Conservation (phyloP, 495 filamentous ascomycete genomes). For the Tuber magnatum region DNA sequence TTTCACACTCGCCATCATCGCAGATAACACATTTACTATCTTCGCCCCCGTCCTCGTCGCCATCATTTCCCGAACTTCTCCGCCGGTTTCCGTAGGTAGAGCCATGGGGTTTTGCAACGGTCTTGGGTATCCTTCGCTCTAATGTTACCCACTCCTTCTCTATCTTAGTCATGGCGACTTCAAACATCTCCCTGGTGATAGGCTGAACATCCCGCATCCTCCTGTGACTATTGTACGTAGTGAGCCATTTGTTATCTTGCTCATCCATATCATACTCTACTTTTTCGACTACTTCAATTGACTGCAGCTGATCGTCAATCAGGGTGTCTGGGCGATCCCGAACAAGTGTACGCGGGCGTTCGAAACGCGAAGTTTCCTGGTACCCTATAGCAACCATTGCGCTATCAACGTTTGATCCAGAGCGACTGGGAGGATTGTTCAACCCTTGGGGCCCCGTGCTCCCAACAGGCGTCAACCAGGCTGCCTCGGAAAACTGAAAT, state of each 20-base stretch:
- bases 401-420: conserved; percentile 58
- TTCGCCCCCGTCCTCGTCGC: conserved; percentile 88
- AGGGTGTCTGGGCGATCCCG: conserved; percentile 48
- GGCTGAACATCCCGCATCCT: conserved; percentile 63
- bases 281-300: conserved; percentile 53
- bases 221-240: conserved; percentile 69
- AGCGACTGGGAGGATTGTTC: conserved; percentile 21
- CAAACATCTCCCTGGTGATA: conserved; percentile 87
- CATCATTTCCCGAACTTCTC: conserved; percentile 66
- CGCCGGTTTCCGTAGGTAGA: conserved; percentile 57
- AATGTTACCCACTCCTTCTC: conserved; percentile 97
- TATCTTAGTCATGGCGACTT: conserved; percentile 96
- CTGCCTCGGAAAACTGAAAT: conserved; percentile 36
- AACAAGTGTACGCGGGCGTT: conserved; percentile 70
- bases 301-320: conserved; percentile 41
- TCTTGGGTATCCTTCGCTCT: conserved; percentile 92
- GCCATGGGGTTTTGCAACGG: conserved; percentile 90
- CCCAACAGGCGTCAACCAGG: conserved; percentile 30
- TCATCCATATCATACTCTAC: conserved; percentile 99
- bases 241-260: conserved; percentile 94
- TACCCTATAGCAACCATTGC: conserved; percentile 92
- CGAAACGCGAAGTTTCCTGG: conserved; percentile 83
- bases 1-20: conserved; percentile 97
- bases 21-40: conserved; percentile 97
- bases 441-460: conserved; percentile 32